phyloP scores from a whole-genome alignment of 331 rosid species.

The Malus hybrid region DNA sequence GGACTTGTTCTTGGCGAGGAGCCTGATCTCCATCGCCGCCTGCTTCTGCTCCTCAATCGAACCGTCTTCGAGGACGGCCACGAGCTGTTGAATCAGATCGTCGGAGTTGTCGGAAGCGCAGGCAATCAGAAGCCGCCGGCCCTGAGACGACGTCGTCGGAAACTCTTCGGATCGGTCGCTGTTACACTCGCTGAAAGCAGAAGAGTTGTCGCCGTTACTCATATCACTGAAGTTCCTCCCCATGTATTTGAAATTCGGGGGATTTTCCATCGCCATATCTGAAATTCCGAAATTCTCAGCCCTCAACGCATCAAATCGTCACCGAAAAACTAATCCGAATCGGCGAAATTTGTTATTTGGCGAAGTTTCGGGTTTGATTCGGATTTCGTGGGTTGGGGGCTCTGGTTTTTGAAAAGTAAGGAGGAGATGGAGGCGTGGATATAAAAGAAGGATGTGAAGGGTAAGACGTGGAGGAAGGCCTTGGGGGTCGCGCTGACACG shows the following conservation, averaged over 20 bases:
- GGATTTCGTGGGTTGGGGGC: background rate
- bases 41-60: constrained; percentile 84
- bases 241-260: constrained; percentile 29
- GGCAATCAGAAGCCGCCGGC: constrained; percentile 46
- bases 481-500: constrained; percentile 42
- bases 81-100: constrained; percentile 66
- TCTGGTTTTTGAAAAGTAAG: background rate
- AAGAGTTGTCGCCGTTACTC: constrained; percentile 40
- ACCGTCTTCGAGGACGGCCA: constrained; percentile 53
- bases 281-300: background rate
- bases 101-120: constrained; percentile 82
- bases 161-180: constrained; percentile 97
- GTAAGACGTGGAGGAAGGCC: constrained; percentile 23
- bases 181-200: constrained; percentile 91
- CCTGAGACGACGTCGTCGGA: constrained; percentile 48
- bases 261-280: constrained; percentile 39
- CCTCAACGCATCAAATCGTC: background rate
- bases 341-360: background rate
- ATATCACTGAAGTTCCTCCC: constrained; percentile 52
- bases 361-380: background rate
- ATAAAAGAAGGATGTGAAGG: background rate
- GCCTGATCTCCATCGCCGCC: constrained; percentile 89
- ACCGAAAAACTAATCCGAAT: background rate
- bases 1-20: constrained; percentile 75
- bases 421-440: background rate